Conservation (phyloP, 345 rosid species). For the Odontarrhena argentea region DNA sequence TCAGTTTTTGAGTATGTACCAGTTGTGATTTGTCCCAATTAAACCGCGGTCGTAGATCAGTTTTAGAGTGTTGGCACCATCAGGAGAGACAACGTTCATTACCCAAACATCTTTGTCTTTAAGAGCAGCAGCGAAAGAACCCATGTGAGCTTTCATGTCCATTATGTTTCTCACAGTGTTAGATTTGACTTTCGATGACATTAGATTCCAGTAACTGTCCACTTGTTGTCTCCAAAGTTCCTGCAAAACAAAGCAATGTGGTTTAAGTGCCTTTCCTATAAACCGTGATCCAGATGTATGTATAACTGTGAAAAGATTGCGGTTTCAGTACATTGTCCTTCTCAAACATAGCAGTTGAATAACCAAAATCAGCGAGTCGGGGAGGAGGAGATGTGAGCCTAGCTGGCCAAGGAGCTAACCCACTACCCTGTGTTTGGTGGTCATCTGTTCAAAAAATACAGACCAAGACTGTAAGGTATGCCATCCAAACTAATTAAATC, state of each 20-base stretch:
- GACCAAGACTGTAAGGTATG: slow-evolving; percentile 7
- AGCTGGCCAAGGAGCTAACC: slow-evolving; percentile 98
- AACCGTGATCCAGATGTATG: neutral
- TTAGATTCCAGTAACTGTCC: slow-evolving; percentile 75
- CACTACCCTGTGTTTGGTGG: slow-evolving; percentile 79
- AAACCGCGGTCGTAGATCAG: slow-evolving; percentile 85
- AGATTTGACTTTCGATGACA: slow-evolving; percentile 69
- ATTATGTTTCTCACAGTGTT: slow-evolving; percentile 82
- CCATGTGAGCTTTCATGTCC: slow-evolving; percentile 97
- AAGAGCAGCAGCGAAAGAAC: slow-evolving; percentile 94
- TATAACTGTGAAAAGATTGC: neutral
- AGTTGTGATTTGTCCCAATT: slow-evolving; percentile 75
- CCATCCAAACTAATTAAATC: neutral
- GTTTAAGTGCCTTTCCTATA: neutral
- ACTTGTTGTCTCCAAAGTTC: slow-evolving; percentile 75
- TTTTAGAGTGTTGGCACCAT: slow-evolving; percentile 84
- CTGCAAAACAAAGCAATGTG: slow-evolving; percentile 41
- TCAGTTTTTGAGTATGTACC: slow-evolving; percentile 47
- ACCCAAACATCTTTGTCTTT: slow-evolving; percentile 88
- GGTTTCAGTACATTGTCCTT: slow-evolving; percentile 69
- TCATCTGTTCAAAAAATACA: slow-evolving; percentile 53
- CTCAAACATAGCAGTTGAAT: slow-evolving; percentile 71
- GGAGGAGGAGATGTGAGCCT: slow-evolving; percentile 84
- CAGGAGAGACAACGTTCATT: slow-evolving; percentile 80
- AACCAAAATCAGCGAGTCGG: slow-evolving; percentile 90